phyloP scores from a whole-genome alignment of 1,284 basidiomycete genomes.

The Tilletia caries region DNA sequence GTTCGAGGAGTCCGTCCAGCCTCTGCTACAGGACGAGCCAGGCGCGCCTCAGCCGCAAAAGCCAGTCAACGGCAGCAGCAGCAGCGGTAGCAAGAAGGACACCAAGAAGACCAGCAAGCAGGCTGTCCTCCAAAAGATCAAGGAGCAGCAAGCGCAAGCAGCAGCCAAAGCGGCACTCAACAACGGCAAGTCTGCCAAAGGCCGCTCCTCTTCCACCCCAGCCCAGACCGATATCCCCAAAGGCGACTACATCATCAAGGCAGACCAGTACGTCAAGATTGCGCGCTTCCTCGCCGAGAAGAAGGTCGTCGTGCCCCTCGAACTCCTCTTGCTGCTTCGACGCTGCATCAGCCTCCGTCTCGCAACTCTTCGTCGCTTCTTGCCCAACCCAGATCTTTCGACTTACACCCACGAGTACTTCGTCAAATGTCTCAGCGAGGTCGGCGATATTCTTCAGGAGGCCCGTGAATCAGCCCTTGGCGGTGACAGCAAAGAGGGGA shows the following conservation, averaged over 20 bases:
- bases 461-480: not conserved
- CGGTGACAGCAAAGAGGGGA: not conserved
- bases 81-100: too few relatives aligned
- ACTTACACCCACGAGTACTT: not conserved
- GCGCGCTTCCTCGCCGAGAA: not conserved
- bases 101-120: too few relatives aligned
- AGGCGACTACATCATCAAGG: not conserved
- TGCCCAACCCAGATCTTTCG: constrained; percentile 1
- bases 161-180: too few relatives aligned
- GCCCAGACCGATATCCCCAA: too few relatives aligned
- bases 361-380: not conserved
- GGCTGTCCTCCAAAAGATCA: too few relatives aligned
- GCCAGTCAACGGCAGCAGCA: too few relatives aligned
- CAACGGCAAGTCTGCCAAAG: too few relatives aligned
- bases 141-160: too few relatives aligned
- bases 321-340: not conserved
- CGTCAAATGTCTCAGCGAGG: not conserved
- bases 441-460: not conserved
- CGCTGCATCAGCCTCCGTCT: not conserved
- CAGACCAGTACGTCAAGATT: not conserved
- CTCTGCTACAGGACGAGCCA: too few relatives aligned
- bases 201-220: too few relatives aligned
- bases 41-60: too few relatives aligned
- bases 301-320: not conserved
- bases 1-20: too few relatives aligned